Evolutionary conservation across 768 basidiomycete genomes (phyloP).

Genomic region (Exsudoporus frostii): DNA sequence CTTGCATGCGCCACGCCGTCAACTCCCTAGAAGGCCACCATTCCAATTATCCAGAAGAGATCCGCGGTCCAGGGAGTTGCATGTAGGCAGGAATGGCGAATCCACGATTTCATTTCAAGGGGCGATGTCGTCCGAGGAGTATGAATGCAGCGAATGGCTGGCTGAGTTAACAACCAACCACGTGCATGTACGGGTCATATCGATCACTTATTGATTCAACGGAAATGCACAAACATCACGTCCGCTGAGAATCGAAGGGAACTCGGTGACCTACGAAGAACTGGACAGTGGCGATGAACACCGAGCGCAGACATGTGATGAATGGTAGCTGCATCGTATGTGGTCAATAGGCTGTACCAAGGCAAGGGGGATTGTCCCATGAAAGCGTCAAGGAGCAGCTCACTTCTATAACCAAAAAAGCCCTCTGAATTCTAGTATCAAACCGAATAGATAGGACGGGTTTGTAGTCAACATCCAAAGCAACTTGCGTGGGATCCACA

Average conservation of each 20-base stretch:
- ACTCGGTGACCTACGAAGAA: neutral
- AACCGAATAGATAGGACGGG: neutral
- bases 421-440: neutral
- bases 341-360: neutral
- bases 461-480: neutral
- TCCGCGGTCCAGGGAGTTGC: conserved; percentile 5
- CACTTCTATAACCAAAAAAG: neutral
- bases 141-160: neutral
- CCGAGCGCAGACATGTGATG: neutral
- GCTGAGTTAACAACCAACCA: neutral
- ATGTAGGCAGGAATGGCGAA: conserved; percentile 4
- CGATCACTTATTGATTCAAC: conserved; percentile 1
- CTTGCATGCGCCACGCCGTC: neutral
- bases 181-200: conserved; percentile 4
- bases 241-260: neutral
- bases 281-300: neutral
- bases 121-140: neutral
- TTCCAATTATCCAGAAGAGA: neutral
- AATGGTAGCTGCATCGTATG: neutral
- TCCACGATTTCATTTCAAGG: conserved; percentile 7
- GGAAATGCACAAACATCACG: conserved; percentile 4
- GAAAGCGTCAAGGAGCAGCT: neutral
- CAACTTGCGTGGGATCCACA: neutral
- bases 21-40: neutral
- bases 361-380: neutral